Conservation (phyloP, 2,329 filamentous ascomycete species). For the Talaromyces rugulosus region DNA sequence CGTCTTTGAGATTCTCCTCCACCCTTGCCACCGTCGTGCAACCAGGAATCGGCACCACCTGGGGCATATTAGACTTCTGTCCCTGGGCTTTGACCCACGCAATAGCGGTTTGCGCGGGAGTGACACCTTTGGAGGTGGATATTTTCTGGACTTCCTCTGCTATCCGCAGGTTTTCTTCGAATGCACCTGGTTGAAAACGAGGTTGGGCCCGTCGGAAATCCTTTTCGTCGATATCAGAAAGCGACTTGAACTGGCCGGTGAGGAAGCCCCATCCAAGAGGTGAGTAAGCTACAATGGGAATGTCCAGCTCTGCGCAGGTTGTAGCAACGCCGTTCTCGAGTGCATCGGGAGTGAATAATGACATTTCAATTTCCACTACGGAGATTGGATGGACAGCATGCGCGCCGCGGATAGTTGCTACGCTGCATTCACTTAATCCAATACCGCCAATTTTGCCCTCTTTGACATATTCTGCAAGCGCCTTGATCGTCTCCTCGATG, state of each 20-base stretch:
- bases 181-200: constrained; percentile 49
- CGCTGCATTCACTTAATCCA: constrained; percentile 40
- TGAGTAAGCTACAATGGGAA: constrained; percentile 58
- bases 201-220: constrained; percentile 43
- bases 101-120: constrained; percentile 46
- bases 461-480: constrained; percentile 35
- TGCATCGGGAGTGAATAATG: constrained; percentile 4
- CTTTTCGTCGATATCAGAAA: constrained; percentile 44
- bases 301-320: constrained; percentile 33
- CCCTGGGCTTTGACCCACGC: not conserved
- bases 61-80: not conserved
- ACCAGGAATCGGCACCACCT: constrained; percentile 43
- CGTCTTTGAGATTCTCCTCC: constrained; percentile 36
- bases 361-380: constrained; percentile 4
- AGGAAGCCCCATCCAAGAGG: constrained; percentile 57
- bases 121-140: constrained; percentile 39
- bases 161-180: constrained; percentile 48
- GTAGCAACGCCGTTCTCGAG: constrained; percentile 9
- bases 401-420: constrained; percentile 36
- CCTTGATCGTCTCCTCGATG: constrained; percentile 43
- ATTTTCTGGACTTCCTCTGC: constrained; percentile 44
- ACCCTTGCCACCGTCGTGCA: constrained; percentile 34
- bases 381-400: not conserved
- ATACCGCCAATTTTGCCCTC: constrained; percentile 43
- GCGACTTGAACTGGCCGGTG: constrained; percentile 45